phyloP scores from a whole-genome alignment of 495 filamentous ascomycete species.

The Penicillium desertorum region DNA sequence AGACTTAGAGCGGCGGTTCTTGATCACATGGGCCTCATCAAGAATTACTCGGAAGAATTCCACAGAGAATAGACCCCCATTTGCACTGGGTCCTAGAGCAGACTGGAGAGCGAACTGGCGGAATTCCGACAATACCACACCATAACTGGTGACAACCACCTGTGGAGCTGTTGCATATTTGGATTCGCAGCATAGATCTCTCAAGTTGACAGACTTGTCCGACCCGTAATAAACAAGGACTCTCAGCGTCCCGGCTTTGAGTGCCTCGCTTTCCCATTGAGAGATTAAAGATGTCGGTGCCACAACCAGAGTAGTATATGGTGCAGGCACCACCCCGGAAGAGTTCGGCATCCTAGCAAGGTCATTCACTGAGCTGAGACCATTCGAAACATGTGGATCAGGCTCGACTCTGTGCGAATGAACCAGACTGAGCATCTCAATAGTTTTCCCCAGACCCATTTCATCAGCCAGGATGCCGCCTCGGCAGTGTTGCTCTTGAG shows the following conservation, averaged over 20 bases:
- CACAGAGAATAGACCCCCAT: constrained; percentile 81
- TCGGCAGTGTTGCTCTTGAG: constrained; percentile 90
- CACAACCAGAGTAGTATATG: constrained; percentile 89
- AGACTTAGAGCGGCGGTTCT: constrained; percentile 86
- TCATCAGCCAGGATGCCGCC: constrained; percentile 94
- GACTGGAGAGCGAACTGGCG: constrained; percentile 59
- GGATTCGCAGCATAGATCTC: constrained; percentile 66
- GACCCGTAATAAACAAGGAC: constrained; percentile 86
- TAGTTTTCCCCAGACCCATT: constrained; percentile 91
- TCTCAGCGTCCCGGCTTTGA: constrained; percentile 81
- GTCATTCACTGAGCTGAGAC: constrained; percentile 47
- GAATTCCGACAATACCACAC: constrained; percentile 87
- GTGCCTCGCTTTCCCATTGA: constrained; percentile 94
- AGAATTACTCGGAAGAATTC: constrained; percentile 93
- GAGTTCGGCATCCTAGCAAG: constrained; percentile 60
- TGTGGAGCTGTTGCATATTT: constrained; percentile 78
- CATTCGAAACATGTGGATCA: constrained; percentile 41
- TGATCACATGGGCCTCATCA: constrained; percentile 93
- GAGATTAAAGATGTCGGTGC: constrained; percentile 91
- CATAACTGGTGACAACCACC: constrained; percentile 94
- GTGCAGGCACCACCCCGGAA: constrained; percentile 60
- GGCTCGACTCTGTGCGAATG: constrained; percentile 71
- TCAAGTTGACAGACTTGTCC: constrained; percentile 76
- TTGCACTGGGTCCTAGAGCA: constrained; percentile 54
- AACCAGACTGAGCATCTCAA: constrained; percentile 93